Evolutionary conservation across 208 protist genomes (phyloP).

Genomic region (Vickermania ingenoplastis): DNA sequence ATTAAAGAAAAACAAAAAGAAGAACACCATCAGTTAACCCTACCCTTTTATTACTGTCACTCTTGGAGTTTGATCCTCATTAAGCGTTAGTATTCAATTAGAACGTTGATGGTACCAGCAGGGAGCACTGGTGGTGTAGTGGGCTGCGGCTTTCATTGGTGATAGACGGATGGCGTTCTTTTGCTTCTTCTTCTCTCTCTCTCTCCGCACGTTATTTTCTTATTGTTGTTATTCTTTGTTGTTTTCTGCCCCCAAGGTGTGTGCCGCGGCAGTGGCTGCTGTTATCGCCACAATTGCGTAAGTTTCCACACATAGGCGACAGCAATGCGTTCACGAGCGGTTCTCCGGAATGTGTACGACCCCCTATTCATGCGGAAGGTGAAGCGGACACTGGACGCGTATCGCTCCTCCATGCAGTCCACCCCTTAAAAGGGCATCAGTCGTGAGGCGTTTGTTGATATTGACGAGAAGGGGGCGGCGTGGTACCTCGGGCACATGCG

Average conservation of each 20-base stretch:
- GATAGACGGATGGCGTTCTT: too few relatives aligned
- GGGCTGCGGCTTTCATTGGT: too few relatives aligned
- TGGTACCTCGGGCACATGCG: conserved; percentile 89
- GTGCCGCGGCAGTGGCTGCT: too few relatives aligned
- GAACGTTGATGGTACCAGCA: too few relatives aligned
- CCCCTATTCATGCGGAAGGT: conserved; percentile 84
- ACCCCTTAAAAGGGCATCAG: conserved; percentile 43
- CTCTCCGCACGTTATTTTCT: not conserved
- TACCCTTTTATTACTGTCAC: too few relatives aligned
- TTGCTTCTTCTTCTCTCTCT: not conserved
- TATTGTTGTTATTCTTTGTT: conserved; percentile 4
- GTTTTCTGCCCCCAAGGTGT: too few relatives aligned
- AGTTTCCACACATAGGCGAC: not conserved
- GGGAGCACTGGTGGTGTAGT: too few relatives aligned
- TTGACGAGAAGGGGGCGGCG: conserved; percentile 75
- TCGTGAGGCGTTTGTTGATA: conserved; percentile 82
- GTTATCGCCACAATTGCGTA: too few relatives aligned
- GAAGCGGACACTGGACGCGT: conserved; percentile 67
- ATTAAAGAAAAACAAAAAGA: too few relatives aligned
- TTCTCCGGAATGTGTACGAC: conserved; percentile 70
- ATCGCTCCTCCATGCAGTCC: conserved; percentile 63
- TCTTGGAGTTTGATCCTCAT: too few relatives aligned
- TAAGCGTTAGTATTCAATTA: too few relatives aligned
- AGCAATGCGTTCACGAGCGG: conserved; percentile 27
- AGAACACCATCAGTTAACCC: too few relatives aligned